Evolutionary conservation across 148 eudicot species (phyloP).

Genomic region (Salicornia ramosissima): DNA sequence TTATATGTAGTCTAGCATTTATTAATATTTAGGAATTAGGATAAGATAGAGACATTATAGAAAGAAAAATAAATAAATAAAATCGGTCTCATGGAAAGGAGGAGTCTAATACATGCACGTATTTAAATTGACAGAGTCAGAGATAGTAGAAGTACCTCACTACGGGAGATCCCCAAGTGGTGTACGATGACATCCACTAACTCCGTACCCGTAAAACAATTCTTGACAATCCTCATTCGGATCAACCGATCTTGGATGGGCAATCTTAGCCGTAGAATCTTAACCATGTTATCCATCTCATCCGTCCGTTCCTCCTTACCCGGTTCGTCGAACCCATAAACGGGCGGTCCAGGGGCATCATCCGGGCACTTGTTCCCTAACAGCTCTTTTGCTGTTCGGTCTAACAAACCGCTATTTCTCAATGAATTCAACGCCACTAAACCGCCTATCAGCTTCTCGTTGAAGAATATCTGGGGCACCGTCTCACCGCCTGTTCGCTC

Average conservation of each 20-base stretch:
- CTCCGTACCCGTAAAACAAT: conserved; percentile 70
- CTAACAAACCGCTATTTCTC: conserved; percentile 61
- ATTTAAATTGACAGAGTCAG: background rate
- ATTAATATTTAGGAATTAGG: too few relatives aligned
- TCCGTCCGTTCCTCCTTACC: conserved; percentile 56
- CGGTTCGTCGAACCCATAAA: conserved; percentile 77
- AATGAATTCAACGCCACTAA: conserved; percentile 74
- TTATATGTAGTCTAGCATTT: too few relatives aligned
- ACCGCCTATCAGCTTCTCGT: conserved; percentile 80
- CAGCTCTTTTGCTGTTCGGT: conserved; percentile 54
- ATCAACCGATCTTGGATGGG: conserved; percentile 77
- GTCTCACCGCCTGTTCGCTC: conserved; percentile 52
- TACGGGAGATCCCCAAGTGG: conserved; percentile 46
- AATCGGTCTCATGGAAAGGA: too few relatives aligned
- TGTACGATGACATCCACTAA: conserved; percentile 52
- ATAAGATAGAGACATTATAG: too few relatives aligned
- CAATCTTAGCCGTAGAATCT: conserved; percentile 59
- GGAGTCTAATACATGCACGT: too few relatives aligned
- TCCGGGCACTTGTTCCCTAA: conserved; percentile 63
- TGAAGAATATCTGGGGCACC: conserved; percentile 86
- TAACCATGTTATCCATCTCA: conserved; percentile 55
- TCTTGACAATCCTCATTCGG: conserved; percentile 70
- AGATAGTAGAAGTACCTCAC: conserved; percentile 38
- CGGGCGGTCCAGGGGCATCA: conserved; percentile 68
- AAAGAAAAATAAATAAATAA: too few relatives aligned